Conservation (phyloP, 2,329 filamentous ascomycete genomes). For the Penicillium sp. region DNA sequence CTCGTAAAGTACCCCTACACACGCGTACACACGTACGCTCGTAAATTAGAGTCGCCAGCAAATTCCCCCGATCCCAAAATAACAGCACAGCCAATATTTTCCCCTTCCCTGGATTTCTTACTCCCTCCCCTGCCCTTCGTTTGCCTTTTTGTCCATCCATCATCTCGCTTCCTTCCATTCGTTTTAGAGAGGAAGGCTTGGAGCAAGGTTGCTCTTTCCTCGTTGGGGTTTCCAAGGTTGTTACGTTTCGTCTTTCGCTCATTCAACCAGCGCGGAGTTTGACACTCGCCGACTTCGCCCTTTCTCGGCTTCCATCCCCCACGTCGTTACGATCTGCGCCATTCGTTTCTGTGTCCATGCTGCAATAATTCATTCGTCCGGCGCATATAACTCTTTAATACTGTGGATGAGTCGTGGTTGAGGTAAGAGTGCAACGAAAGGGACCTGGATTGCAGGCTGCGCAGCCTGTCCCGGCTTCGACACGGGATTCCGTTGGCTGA, state of each 20-base stretch:
- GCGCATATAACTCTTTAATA: slow-evolving; percentile 7
- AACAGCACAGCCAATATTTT: slow-evolving; percentile 22
- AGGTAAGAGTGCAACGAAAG: slow-evolving; percentile 23
- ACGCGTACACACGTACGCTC: slow-evolving; percentile 7
- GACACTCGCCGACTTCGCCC: slow-evolving; percentile 18
- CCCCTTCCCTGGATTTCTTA: slow-evolving; percentile 9
- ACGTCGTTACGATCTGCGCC: slow-evolving; percentile 12
- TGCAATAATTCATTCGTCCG: slow-evolving; percentile 14
- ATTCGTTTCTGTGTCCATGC: slow-evolving; percentile 21
- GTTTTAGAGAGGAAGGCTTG: slow-evolving; percentile 11
- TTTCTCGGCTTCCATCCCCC: slow-evolving; percentile 5
- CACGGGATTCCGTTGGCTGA: background rate
- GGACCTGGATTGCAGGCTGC: background rate
- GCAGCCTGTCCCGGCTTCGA: background rate
- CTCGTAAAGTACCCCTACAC: slow-evolving; percentile 8
- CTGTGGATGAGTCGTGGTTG: slow-evolving; percentile 32
- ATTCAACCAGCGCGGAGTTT: slow-evolving; percentile 21
- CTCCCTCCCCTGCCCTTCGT: slow-evolving; percentile 21
- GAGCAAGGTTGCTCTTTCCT: slow-evolving; percentile 3
- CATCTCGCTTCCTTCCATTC: slow-evolving; percentile 32
- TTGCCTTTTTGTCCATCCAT: slow-evolving; percentile 26
- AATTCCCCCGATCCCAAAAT: slow-evolving; percentile 22
- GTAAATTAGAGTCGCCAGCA: slow-evolving; percentile 21
- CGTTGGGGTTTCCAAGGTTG: background rate
- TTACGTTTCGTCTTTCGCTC: slow-evolving; percentile 13